Base-by-base conservation (phyloP, 2,329 filamentous ascomycete species). In the Paraphaeosphaeria minitans region DNA sequence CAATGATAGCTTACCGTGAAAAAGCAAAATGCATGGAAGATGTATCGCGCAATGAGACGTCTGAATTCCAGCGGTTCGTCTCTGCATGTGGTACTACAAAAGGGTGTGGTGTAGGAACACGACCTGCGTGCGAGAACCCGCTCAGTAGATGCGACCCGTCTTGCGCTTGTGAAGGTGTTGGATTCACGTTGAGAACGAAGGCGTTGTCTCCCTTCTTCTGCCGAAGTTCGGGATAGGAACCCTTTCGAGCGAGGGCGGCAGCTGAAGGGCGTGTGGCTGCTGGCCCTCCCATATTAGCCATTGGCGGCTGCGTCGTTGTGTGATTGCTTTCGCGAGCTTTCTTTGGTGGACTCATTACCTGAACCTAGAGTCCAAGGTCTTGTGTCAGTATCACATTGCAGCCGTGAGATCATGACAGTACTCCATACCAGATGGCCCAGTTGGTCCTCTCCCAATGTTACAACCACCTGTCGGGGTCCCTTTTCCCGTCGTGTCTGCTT, bases 291-390 rank as follows among this genome's bases (percentile, higher is more conserved):
- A 66, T 66, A 29, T 65, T 70, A 4, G 65, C 60, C 1, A 63
- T 63, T 16, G 46, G 50, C 47, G 56, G 56, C 57, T 63, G 56
- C 48, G 47, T 27, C 62, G 57, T 33, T 39, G 39, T 24, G 45
- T 61, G 33, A 54, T 48, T 37, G 7, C 48, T 46, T 9, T 60
- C 51, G 31, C 85, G 92, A 52, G 92, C 91, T 0, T 95, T 96
- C 55, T 68, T 70, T 3, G 68, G 62, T 19, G 68, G 69, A 48
- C 68, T 72, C 22, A 68, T 64, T 1, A 62, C 68, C 33, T 72
- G 61, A 12, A 70, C 66, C 57, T 59, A 31, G 19, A 41, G 21
- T 1, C 14, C 13, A 8, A 39, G n/a, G 7, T 37, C 16, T n/a
- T 39, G 2, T n/a, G 37, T 39, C 16, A 39, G 37, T 39, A 3